phyloP scores from a whole-genome alignment of 441 rosid species.

The Breynia disticha region DNA sequence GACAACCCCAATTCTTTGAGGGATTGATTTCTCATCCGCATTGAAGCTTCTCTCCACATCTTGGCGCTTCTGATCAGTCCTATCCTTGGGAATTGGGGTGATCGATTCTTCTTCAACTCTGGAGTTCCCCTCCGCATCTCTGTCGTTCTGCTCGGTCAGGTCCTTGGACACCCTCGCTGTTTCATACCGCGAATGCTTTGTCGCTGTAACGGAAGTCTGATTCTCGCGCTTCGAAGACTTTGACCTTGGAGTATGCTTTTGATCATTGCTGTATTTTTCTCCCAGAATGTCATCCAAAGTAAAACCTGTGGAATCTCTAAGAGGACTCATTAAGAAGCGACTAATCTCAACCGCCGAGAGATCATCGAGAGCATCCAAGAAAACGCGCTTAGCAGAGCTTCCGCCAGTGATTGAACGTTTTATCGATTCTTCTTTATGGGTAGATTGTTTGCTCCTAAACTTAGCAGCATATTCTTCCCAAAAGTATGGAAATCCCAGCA shows the following conservation, averaged over 20 bases:
- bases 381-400: conserved; percentile 8
- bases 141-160: conserved; percentile 3
- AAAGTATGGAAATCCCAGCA: conserved; percentile 46
- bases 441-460: conserved; percentile 15
- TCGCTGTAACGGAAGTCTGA: not conserved
- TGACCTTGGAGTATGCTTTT: conserved; percentile 4
- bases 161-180: conserved; percentile 6
- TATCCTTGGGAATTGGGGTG: conserved; percentile 13
- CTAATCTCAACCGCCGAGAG: conserved; percentile 28
- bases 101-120: not conserved
- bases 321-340: conserved; percentile 26
- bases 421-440: conserved; percentile 10
- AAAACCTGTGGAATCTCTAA: conserved; percentile 13
- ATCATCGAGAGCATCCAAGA: conserved; percentile 35
- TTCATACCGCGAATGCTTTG: conserved; percentile 9
- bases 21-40: not conserved
- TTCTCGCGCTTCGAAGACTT: conserved; percentile 5
- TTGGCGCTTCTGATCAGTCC: conserved; percentile 2
- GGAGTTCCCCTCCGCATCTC: conserved; percentile 3
- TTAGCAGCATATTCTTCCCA: conserved; percentile 39
- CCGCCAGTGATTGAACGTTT: conserved; percentile 6
- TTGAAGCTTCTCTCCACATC: conserved; percentile 2
- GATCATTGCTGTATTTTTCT: conserved; percentile 12
- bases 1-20: conserved; percentile 20
- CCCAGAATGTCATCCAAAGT: conserved; percentile 20